A percentile compares a stretch with the other conserved stretches of the same genome.
Conservation (phyloP, 2,329 filamentous ascomycete species). For the Paecilomyces sp. region DNA sequence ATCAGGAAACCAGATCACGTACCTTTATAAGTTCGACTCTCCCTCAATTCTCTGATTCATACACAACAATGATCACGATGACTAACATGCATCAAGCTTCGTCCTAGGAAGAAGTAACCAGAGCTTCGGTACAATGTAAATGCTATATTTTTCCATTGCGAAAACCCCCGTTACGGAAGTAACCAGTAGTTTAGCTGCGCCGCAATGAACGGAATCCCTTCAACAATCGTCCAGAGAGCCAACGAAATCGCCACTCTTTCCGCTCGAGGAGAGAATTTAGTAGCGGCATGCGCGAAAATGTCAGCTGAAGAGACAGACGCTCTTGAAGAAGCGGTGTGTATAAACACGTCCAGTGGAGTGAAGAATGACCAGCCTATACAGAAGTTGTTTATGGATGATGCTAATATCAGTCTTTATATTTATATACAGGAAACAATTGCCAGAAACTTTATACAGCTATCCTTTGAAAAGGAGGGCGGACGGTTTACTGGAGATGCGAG, state of each 20-base stretch:
- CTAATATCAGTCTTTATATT: background rate
- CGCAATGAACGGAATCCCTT: conserved; percentile 73
- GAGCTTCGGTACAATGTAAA: conserved; percentile 69
- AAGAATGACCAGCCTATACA: background rate
- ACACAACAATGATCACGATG: background rate
- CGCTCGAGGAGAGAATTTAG: conserved; percentile 67
- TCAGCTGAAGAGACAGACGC: conserved; percentile 56
- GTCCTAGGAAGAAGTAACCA: conserved; percentile 61
- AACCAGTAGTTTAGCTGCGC: conserved; percentile 54
- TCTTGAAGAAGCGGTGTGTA: conserved; percentile 58
- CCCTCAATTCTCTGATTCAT: background rate
- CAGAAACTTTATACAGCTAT: conserved; percentile 49
- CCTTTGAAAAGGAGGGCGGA: conserved; percentile 19
- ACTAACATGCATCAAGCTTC: conserved; percentile 31
- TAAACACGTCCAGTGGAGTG: background rate
- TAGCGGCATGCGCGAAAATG: conserved; percentile 62
- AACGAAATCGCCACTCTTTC: conserved; percentile 64
- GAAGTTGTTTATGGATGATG: background rate
- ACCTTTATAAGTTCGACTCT: conserved; percentile 57
- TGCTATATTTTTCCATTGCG: background rate
- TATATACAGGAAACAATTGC: conserved; percentile 44
- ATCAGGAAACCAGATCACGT: conserved; percentile 48
- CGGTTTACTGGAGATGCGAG: background rate
- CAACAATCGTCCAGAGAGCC: conserved; percentile 65
- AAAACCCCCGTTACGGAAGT: conserved; percentile 2